phyloP scores from a whole-genome alignment of 2,329 filamentous ascomycete species.

The Ophiocordyceps camponoti-leonardi region DNA sequence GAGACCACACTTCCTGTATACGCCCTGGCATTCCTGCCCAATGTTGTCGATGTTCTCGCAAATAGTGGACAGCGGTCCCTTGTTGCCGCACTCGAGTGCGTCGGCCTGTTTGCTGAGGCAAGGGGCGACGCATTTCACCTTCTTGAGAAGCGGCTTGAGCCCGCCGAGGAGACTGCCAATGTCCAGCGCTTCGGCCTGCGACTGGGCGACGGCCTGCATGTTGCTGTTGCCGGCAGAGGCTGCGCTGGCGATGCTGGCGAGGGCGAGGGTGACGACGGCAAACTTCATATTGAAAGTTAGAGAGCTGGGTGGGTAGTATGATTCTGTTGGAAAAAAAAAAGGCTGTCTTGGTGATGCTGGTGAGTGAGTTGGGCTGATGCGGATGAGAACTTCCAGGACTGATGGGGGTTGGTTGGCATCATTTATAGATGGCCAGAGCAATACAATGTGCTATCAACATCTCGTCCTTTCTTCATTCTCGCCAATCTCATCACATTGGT shows the following conservation, averaged over 20 bases:
- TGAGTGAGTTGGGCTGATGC: not conserved
- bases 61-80: not conserved
- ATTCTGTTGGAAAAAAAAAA: too few relatives aligned
- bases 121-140: not conserved
- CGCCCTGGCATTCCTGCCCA: not conserved
- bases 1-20: not conserved
- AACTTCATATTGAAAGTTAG: constrained; percentile 6
- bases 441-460: too few relatives aligned
- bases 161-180: not conserved
- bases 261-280: constrained; percentile 13
- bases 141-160: not conserved
- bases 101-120: not conserved
- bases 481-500: too few relatives aligned
- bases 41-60: not conserved
- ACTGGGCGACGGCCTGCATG: not conserved
- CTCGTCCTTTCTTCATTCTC: too few relatives aligned
- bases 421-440: too few relatives aligned
- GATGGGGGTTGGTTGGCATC: too few relatives aligned
- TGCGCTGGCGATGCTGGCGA: constrained; percentile 4
- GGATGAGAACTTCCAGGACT: not conserved
- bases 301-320: too few relatives aligned
- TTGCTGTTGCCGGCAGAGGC: not conserved
- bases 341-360: too few relatives aligned
- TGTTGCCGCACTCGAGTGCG: not conserved
- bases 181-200: not conserved